A percentile compares a stretch with the other conserved stretches of the same genome.
phyloP scores from a whole-genome alignment of 768 basidiomycete genomes.

The Mycena rebaudengoi region DNA sequence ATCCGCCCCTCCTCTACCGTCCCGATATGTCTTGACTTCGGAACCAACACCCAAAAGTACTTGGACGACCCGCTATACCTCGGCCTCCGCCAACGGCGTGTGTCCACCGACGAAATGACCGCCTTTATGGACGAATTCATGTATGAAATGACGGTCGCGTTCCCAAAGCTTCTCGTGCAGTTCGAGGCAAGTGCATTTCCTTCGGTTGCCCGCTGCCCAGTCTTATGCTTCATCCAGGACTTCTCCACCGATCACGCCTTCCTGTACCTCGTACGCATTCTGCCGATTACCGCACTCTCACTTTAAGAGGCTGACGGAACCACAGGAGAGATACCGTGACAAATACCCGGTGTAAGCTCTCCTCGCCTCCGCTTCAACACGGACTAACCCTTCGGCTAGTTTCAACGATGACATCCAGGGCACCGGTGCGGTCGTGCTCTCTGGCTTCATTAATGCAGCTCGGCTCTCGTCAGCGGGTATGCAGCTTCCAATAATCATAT shows the following conservation, averaged over 20 bases:
- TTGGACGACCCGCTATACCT: conserved; percentile 91
- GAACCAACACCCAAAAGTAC: conserved; percentile 84
- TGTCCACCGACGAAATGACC: conserved; percentile 69
- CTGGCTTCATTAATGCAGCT: conserved; percentile 90
- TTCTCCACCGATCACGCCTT: conserved; percentile 95
- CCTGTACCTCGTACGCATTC: conserved; percentile 67
- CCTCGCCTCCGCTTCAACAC: background rate
- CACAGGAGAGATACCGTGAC: conserved; percentile 54
- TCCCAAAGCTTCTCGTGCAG: conserved; percentile 87
- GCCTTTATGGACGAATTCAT: conserved; percentile 96
- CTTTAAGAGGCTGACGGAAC: background rate
- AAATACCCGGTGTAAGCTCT: conserved; percentile 64
- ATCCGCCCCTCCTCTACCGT: conserved; percentile 81
- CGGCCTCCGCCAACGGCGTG: conserved; percentile 78
- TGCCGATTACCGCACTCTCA: background rate
- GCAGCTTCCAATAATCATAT: background rate
- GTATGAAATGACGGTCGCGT: conserved; percentile 75
- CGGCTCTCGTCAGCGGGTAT: conserved; percentile 64
- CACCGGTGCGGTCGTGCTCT: conserved; percentile 91
- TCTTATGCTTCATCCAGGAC: conserved; percentile 59
- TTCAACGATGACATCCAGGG: conserved; percentile 95
- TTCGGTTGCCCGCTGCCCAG: background rate
- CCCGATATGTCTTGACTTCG: conserved; percentile 88
- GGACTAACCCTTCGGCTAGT: background rate
- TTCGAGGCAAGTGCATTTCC: conserved; percentile 64